Conservation (phyloP, 176 grass and related monocot species). For the Aegilops bicornis region DNA sequence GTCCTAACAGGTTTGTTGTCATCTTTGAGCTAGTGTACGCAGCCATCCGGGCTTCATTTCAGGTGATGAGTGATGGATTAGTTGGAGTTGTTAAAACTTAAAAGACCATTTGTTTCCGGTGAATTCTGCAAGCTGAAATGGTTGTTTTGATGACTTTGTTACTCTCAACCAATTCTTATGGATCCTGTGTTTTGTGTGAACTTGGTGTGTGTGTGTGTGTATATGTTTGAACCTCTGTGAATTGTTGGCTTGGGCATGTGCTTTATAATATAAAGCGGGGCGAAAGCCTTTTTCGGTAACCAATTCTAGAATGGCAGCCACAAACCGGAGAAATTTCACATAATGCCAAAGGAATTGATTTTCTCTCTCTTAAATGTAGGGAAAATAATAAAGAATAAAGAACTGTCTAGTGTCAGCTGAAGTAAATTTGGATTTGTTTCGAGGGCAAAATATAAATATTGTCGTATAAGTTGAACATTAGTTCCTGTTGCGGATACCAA, state of each 20-base stretch:
- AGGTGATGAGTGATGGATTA: constrained; percentile 45
- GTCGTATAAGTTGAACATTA: background rate
- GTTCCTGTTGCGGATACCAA: too few species aligned
- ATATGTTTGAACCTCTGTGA: too few species aligned
- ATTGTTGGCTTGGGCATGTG: too few species aligned
- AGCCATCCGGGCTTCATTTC: constrained; percentile 41
- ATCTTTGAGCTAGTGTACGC: constrained; percentile 50
- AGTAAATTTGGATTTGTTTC: background rate
- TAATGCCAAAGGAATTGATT: background rate
- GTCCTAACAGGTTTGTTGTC: constrained; percentile 5
- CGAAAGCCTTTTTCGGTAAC: too few species aligned
- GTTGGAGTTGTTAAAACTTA: constrained; percentile 28
- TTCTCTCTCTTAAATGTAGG: too few species aligned
- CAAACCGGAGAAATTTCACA: background rate
- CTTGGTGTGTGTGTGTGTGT: too few species aligned
- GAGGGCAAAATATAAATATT: background rate
- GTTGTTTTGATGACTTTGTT: constrained; percentile 33
- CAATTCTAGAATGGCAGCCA: constrained; percentile 23
- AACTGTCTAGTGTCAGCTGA: background rate
- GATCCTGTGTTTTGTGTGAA: too few species aligned
- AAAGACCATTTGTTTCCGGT: constrained; percentile 65
- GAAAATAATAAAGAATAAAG: background rate
- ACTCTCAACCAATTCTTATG: constrained; percentile 37
- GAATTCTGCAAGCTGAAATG: constrained; percentile 61
- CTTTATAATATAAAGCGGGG: too few species aligned